Base-by-base conservation (phyloP, 163 green algal species). In the Chloromonas sp. region DNA sequence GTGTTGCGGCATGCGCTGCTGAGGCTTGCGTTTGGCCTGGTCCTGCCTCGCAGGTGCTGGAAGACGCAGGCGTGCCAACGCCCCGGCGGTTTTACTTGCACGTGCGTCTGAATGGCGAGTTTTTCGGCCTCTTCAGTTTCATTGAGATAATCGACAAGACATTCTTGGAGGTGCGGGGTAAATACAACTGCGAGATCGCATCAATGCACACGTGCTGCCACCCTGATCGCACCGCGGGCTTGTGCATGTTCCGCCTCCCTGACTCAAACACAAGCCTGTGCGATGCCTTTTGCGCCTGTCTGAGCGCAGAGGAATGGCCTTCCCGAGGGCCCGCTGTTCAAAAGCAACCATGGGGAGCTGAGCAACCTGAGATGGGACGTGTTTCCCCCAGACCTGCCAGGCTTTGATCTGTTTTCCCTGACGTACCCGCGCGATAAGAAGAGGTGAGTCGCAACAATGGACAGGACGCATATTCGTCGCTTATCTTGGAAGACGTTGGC, bases 291-390 rank as follows among this genome's bases (percentile, higher is more conserved):
- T 36, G 36, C 36, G 36, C 36, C 36, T 36, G 36, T 36, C 36
- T 36, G 36, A 36, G 36, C 36, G 36, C 36, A 36, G 36, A 11
- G 71, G 13, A 79, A 79, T 14, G 14, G 14, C 71, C 36, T 79
- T 14, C 60, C 60, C 1, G 79, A 1, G 0, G 91, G 89, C 0
- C 87, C 88, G 0, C 85, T 95, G 3, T 93, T 94, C 81, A 96
- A 97, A 87, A 82, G 87, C 2, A 83, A 90, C 14, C 90, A 85
- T 77, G 94, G 92, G 1, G 88, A 94, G 82, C 86, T 92, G 78
- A 87, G 71, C 81, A 98, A 98, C 87, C 87, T 98, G 81, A 86
- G 93, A 0, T 96, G 91, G 92, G 93, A 96, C 88, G n/a, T 92
- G 84, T 85, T 77, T 0, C 0, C 86, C 3, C 61, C 81, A 2